A percentile compares a stretch with the other conserved stretches of the same genome.
Evolutionary conservation across 257 asterid genomes (phyloP).

Genomic region (Solanum rostratum): DNA sequence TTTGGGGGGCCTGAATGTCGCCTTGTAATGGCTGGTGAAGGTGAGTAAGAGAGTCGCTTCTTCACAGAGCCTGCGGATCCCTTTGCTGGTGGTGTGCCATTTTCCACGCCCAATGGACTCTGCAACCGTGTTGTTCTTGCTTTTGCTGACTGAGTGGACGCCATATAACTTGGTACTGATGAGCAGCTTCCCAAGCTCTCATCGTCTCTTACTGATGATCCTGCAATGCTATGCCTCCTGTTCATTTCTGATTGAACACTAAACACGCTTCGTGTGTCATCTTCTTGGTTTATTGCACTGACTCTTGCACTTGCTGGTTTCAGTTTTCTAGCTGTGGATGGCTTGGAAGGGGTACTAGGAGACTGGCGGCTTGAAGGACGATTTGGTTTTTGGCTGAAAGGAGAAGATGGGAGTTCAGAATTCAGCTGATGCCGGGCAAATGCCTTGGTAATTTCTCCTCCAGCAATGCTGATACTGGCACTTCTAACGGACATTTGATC

Average conservation of each 20-base stretch:
- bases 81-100: slow-evolving; percentile 38
- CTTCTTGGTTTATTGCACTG: slow-evolving; percentile 52
- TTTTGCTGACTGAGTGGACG: slow-evolving; percentile 64
- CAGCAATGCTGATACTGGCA: slow-evolving; percentile 16
- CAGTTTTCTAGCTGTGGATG: slow-evolving; percentile 26
- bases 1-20: slow-evolving; percentile 61
- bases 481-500: slow-evolving; percentile 29
- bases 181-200: slow-evolving; percentile 73
- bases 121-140: slow-evolving; percentile 65
- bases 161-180: slow-evolving; percentile 88
- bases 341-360: slow-evolving; percentile 33
- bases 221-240: slow-evolving; percentile 77
- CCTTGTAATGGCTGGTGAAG: slow-evolving; percentile 72
- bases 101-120: slow-evolving; percentile 57
- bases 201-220: slow-evolving; percentile 69
- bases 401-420: slow-evolving; percentile 51
- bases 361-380: slow-evolving; percentile 19
- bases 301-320: slow-evolving; percentile 54
- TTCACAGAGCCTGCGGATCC: slow-evolving; percentile 38
- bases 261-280: slow-evolving; percentile 53
- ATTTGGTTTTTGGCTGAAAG: slow-evolving; percentile 34
- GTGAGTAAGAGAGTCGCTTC: slow-evolving; percentile 77
- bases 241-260: slow-evolving; percentile 55
- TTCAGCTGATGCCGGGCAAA: slow-evolving; percentile 82
- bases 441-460: slow-evolving; percentile 62